These are phyloP conservation scores for Pelargonium myrrhifolium DNA, from an alignment of 441 rosid genomes.

Conservation along the genomic window DNA sequence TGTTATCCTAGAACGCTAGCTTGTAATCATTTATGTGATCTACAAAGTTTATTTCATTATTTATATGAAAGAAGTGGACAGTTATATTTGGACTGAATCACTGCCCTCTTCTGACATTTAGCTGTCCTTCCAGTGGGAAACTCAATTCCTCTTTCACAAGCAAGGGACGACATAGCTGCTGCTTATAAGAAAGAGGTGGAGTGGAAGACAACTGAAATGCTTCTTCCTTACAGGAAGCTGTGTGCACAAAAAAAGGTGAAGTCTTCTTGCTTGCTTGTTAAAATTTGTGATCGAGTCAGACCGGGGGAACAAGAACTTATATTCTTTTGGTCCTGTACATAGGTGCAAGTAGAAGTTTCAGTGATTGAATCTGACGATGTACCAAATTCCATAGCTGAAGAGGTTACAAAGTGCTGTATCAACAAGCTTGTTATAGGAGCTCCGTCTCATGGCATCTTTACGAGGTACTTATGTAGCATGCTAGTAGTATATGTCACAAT, in stretches of 20 bases:
- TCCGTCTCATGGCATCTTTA: conserved; percentile 50
- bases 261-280: conserved; percentile 3
- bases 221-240: conserved; percentile 61
- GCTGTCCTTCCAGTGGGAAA: conserved; percentile 53
- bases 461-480: conserved; percentile 34
- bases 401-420: conserved; percentile 38
- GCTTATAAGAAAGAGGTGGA: conserved; percentile 56
- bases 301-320: conserved; percentile 10
- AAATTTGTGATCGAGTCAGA: conserved; percentile 7
- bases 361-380: conserved; percentile 62
- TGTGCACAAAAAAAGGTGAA: conserved; percentile 57
- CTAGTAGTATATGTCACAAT: not conserved
- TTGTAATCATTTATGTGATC: not conserved
- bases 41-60: not conserved
- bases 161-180: conserved; percentile 65
- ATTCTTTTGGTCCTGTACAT: conserved; percentile 13
- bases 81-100: not conserved
- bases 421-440: conserved; percentile 82
- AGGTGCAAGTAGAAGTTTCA: conserved; percentile 56
- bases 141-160: conserved; percentile 52
- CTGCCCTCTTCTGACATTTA: conserved; percentile 7
- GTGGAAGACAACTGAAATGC: conserved; percentile 45
- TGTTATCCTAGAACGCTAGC: not conserved
- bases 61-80: not conserved
- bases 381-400: conserved; percentile 65